Evolutionary conservation across 2,329 filamentous ascomycete species (phyloP).

Genomic region (Colletotrichum tanaceti): DNA sequence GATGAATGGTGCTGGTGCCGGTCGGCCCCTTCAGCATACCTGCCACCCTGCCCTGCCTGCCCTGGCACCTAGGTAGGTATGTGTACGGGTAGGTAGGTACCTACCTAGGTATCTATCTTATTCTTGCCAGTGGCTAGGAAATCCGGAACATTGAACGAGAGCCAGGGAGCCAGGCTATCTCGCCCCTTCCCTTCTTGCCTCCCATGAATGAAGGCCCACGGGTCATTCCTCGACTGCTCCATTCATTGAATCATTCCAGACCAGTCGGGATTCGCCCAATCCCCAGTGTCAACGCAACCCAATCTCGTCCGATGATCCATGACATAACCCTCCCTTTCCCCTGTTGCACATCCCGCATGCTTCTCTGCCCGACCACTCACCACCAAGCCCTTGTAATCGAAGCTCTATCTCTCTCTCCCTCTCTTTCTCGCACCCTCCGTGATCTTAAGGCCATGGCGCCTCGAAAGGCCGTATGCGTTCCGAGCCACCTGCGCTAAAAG

Average conservation of each 20-base stretch:
- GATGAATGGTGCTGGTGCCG: neutral
- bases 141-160: too few relatives aligned
- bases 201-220: neutral
- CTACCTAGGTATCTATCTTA: too few relatives aligned
- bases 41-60: too few relatives aligned
- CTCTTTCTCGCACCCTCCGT: neutral
- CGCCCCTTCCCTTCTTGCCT: neutral
- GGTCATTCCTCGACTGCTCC: neutral
- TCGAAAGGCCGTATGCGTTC: neutral
- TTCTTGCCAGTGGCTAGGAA: too few relatives aligned
- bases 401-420: neutral
- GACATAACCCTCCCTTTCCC: conserved; percentile 23
- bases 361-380: conserved; percentile 1
- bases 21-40: neutral
- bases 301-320: conserved; percentile 37
- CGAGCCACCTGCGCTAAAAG: conserved; percentile 19
- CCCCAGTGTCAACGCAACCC: conserved; percentile 29
- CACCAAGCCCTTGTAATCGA: conserved; percentile 4
- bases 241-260: conserved; percentile 35
- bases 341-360: conserved; percentile 39
- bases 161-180: neutral
- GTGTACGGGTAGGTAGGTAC: too few relatives aligned
- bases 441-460: conserved; percentile 15
- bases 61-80: too few relatives aligned
- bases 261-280: conserved; percentile 30